A percentile compares a stretch with the other conserved stretches of the same genome.
These are phyloP conservation scores for California macrophylla DNA, from an alignment of 441 rosid genomes.

Conservation along the genomic window DNA sequence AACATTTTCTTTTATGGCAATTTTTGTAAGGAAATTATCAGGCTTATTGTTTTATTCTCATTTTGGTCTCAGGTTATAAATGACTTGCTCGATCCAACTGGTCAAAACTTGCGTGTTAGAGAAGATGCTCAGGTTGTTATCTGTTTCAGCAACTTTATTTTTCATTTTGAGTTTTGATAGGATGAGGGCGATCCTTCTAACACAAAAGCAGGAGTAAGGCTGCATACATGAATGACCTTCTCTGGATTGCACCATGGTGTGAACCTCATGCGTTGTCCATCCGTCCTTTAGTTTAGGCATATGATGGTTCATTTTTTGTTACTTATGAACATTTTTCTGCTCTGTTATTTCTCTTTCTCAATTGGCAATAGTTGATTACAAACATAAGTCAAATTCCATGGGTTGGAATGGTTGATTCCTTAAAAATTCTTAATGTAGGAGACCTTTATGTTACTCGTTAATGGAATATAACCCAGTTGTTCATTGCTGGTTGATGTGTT, in stretches of 20 bases:
- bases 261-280: neutral
- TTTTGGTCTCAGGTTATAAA: conserved; percentile 71
- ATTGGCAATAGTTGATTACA: neutral
- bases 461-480: neutral
- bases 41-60: conserved; percentile 16
- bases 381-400: neutral
- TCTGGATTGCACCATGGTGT: neutral
- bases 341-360: neutral
- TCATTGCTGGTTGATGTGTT: neutral
- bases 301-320: neutral
- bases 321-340: neutral
- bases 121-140: conserved; percentile 84
- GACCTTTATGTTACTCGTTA: neutral
- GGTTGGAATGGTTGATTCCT: neutral
- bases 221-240: neutral
- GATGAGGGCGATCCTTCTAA: neutral
- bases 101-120: conserved; percentile 94
- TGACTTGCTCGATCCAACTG: conserved; percentile 95
- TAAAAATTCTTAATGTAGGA: neutral
- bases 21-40: neutral
- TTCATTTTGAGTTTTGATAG: neutral
- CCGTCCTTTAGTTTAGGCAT: neutral
- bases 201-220: neutral
- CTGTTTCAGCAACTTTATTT: neutral
- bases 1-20: conserved; percentile 8